phyloP scores from a whole-genome alignment of 257 asterid species.

The Fraxinus quadrangulata region DNA sequence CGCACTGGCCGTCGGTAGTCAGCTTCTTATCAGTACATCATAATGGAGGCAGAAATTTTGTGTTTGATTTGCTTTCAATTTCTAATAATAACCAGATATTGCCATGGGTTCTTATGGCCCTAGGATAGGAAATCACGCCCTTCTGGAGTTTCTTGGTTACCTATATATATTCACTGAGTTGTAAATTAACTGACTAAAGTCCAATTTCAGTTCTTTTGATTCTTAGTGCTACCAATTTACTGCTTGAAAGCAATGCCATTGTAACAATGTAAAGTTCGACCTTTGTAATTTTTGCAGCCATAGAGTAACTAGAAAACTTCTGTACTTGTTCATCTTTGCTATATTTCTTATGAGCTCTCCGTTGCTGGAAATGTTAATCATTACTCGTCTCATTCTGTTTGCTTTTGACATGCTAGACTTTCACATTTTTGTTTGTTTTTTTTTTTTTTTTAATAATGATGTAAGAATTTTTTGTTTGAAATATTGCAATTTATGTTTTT shows the following conservation, averaged over 20 bases:
- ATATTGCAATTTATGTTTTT: too few species aligned
- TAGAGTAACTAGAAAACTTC: not conserved
- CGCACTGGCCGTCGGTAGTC: constrained; percentile 67
- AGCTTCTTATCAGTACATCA: constrained; percentile 12
- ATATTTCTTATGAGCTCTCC: not conserved
- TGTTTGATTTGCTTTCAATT: constrained; percentile 6
- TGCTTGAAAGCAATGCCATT: constrained; percentile 7
- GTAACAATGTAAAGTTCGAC: constrained; percentile 26
- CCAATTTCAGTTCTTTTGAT: not conserved
- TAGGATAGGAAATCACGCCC: not conserved
- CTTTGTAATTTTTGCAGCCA: not conserved
- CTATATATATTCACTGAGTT: not conserved
- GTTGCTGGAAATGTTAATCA: not conserved
- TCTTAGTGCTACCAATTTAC: not conserved
- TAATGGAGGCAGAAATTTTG: constrained; percentile 17
- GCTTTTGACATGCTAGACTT: not conserved
- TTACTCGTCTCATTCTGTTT: not conserved
- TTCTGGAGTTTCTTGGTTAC: not conserved
- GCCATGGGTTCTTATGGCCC: not conserved
- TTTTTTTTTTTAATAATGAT: too few species aligned
- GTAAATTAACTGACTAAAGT: not conserved
- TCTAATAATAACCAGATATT: constrained; percentile 5
- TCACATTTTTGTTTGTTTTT: too few species aligned
- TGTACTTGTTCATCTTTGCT: not conserved
- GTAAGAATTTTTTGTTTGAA: too few species aligned